These are phyloP conservation scores for Fallopia convolvulus DNA, from an alignment of 148 eudicot genomes.

Conservation along the genomic window DNA sequence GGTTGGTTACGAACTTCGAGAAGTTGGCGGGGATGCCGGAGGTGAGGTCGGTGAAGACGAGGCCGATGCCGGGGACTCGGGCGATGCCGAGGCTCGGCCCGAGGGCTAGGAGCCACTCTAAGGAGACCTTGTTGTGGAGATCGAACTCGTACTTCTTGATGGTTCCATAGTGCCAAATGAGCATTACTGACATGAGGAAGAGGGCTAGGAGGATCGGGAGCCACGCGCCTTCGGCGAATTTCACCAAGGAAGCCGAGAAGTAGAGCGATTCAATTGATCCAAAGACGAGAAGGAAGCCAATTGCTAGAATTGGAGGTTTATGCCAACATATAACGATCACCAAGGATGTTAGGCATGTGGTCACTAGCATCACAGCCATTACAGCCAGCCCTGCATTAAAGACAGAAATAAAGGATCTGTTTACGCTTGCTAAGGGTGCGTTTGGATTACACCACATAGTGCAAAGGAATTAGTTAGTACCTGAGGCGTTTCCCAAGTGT, in stretches of 20 bases:
- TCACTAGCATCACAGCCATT: slow-evolving; percentile 52
- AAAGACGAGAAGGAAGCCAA: slow-evolving; percentile 37
- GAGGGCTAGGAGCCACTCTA: slow-evolving; percentile 34
- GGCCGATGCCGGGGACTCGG: slow-evolving; percentile 61
- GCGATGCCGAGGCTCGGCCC: slow-evolving; percentile 57
- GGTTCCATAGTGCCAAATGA: slow-evolving; percentile 59
- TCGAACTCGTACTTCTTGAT: slow-evolving; percentile 51
- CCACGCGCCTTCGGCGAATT: slow-evolving; percentile 63
- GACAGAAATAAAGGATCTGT: neutral
- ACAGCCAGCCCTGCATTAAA: slow-evolving; percentile 43
- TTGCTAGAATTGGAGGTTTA: slow-evolving; percentile 22
- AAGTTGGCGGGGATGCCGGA: slow-evolving; percentile 58
- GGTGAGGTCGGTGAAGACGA: slow-evolving; percentile 45
- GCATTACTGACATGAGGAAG: slow-evolving; percentile 44
- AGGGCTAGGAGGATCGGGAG: slow-evolving; percentile 46
- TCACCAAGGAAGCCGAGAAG: slow-evolving; percentile 51
- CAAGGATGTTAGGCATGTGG: slow-evolving; percentile 59
- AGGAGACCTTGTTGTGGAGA: slow-evolving; percentile 54
- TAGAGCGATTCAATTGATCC: slow-evolving; percentile 57
- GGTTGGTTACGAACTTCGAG: slow-evolving; percentile 60
- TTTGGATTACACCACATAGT: too few species aligned
- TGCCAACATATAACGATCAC: slow-evolving; percentile 60
- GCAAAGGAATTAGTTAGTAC: slow-evolving; percentile 20
- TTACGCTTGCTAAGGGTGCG: neutral
- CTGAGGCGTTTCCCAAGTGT: slow-evolving; percentile 64